A percentile compares a stretch with the other conserved stretches of the same genome.
These are phyloP conservation scores for Zasmidium citrigriseum DNA, from an alignment of 2,329 filamentous ascomycete genomes.

Conservation along the genomic window DNA sequence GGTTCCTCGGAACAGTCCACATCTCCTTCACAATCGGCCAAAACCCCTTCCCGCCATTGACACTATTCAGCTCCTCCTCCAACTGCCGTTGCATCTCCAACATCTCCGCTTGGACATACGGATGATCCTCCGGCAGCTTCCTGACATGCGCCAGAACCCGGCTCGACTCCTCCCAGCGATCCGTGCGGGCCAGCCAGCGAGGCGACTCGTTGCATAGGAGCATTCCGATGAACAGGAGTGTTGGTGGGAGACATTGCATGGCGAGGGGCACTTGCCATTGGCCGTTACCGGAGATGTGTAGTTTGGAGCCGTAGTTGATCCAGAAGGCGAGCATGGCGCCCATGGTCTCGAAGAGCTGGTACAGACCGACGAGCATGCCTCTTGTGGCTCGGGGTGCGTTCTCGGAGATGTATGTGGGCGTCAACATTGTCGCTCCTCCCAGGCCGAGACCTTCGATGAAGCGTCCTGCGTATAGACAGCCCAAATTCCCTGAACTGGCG, in stretches of 20 bases:
- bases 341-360: constrained; percentile 59
- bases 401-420: constrained; percentile 62
- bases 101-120: constrained; percentile 53
- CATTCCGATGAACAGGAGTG: constrained; percentile 63
- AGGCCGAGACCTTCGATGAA: constrained; percentile 56
- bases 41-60: constrained; percentile 54
- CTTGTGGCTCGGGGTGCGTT: constrained; percentile 53
- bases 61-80: constrained; percentile 61
- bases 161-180: constrained; percentile 61
- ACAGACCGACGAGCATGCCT: constrained; percentile 60
- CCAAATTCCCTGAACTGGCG: constrained; percentile 60
- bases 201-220: constrained; percentile 55
- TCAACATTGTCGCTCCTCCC: constrained; percentile 53
- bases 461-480: constrained; percentile 66
- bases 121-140: constrained; percentile 62
- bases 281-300: constrained; percentile 49
- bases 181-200: constrained; percentile 66
- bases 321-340: constrained; percentile 56
- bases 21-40: constrained; percentile 55
- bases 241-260: constrained; percentile 65
- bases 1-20: constrained; percentile 16
- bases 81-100: constrained; percentile 62
- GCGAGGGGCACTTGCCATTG: constrained; percentile 59
- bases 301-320: constrained; percentile 55
- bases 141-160: constrained; percentile 59